These are phyloP conservation scores for Mycena amicta DNA, from an alignment of 768 basidiomycete species.

Conservation along the genomic window DNA sequence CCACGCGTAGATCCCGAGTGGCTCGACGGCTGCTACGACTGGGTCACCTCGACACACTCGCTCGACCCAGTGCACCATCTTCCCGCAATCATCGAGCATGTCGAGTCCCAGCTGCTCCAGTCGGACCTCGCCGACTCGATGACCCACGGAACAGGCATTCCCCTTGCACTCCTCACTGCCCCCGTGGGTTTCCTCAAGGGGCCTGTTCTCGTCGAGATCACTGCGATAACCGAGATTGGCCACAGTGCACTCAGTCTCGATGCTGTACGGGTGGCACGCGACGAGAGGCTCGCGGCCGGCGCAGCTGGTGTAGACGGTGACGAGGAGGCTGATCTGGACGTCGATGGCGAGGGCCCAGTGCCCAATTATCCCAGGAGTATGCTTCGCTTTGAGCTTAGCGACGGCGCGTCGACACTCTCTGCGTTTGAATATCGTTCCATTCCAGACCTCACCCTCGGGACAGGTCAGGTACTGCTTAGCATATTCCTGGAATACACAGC, in stretches of 20 bases:
- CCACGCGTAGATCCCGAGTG: constrained; percentile 73
- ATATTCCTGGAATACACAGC: constrained; percentile 51
- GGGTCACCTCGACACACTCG: constrained; percentile 53
- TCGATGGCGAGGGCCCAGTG: constrained; percentile 71
- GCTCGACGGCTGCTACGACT: constrained; percentile 72
- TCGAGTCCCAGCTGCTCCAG: constrained; percentile 69
- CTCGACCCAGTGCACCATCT: constrained; percentile 52
- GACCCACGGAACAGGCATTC: constrained; percentile 69
- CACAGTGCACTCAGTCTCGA: constrained; percentile 80
- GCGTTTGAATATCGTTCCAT: constrained; percentile 81
- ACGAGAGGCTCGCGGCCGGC: constrained; percentile 64
- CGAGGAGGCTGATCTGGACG: constrained; percentile 56
- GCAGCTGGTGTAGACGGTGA: constrained; percentile 46
- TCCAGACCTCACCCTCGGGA: constrained; percentile 66
- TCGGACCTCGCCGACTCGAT: constrained; percentile 78
- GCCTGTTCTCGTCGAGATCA: constrained; percentile 76
- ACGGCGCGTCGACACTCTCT: constrained; percentile 67
- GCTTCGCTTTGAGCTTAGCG: constrained; percentile 74
- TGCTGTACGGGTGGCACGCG: constrained; percentile 64
- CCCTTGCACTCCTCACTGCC: constrained; percentile 42
- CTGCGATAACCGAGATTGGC: constrained; percentile 80
- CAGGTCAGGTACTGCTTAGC: too few relatives aligned
- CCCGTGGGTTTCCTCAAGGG: constrained; percentile 36
- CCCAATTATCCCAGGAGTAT: constrained; percentile 83
- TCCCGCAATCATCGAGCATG: constrained; percentile 51